A percentile compares a stretch with the other conserved stretches of the same genome.
Evolutionary conservation across 2,329 filamentous ascomycete genomes (phyloP).

Genomic region (Saccharata proteae): DNA sequence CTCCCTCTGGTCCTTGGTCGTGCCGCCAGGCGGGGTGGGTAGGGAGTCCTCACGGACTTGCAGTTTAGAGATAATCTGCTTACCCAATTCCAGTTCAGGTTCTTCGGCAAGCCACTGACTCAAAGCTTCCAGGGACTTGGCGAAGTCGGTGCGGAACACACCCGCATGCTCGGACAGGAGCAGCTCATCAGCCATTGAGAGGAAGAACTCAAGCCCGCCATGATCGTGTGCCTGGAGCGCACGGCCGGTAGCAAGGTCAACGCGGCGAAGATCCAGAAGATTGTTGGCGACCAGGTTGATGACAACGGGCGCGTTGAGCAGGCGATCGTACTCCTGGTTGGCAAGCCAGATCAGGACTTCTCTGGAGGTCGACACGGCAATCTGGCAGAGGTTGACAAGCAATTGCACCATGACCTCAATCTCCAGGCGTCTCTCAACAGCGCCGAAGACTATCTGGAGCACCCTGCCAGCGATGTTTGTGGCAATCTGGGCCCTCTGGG

Average conservation of each 20-base stretch:
- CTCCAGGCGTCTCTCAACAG: slow-evolving; percentile 43
- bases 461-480: slow-evolving; percentile 44
- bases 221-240: slow-evolving; percentile 60
- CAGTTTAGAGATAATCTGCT: slow-evolving; percentile 58
- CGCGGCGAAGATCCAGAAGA: slow-evolving; percentile 47
- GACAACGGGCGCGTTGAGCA: slow-evolving; percentile 51
- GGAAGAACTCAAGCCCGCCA: slow-evolving; percentile 66
- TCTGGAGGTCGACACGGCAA: slow-evolving; percentile 46
- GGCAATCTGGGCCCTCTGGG: slow-evolving; percentile 45
- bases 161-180: slow-evolving; percentile 67
- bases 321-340: slow-evolving; percentile 41
- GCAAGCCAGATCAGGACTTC: slow-evolving; percentile 39
- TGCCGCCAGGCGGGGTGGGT: slow-evolving; percentile 43
- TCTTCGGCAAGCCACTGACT: slow-evolving; percentile 73
- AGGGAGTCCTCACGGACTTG: slow-evolving; percentile 39
- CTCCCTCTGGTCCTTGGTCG: slow-evolving; percentile 72
- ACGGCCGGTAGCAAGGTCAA: slow-evolving; percentile 56
- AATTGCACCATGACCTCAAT: slow-evolving; percentile 52
- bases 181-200: slow-evolving; percentile 64
- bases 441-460: slow-evolving; percentile 44
- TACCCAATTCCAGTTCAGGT: slow-evolving; percentile 50
- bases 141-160: slow-evolving; percentile 75
- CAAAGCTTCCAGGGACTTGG: slow-evolving; percentile 67
- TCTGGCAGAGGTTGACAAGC: slow-evolving; percentile 48
- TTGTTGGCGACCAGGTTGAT: slow-evolving; percentile 47